Conservation (phyloP, 495 filamentous ascomycete species). For the Aspergillus diversus region DNA sequence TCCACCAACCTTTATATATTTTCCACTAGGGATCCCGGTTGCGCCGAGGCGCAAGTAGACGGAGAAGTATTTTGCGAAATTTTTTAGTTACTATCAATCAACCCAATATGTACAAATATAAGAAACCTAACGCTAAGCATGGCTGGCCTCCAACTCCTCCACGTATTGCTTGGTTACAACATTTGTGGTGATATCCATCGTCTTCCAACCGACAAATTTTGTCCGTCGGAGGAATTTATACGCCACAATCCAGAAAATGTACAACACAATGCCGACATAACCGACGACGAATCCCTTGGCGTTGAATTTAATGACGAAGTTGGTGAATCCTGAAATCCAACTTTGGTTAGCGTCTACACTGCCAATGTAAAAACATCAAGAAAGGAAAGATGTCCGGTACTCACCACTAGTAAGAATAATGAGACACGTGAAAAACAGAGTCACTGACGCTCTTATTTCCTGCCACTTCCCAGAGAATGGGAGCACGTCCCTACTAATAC, state of each 20-base stretch:
- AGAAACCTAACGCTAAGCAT: neutral
- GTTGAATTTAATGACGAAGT: slow-evolving; percentile 10
- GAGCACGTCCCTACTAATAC: neutral
- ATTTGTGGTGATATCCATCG: neutral
- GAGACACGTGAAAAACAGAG: slow-evolving; percentile 12
- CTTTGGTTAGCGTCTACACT: neutral
- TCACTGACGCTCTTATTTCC: neutral
- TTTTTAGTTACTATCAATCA: too few species aligned
- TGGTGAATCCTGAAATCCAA: neutral
- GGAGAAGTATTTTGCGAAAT: too few species aligned
- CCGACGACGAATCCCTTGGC: slow-evolving; percentile 2
- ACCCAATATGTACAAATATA: too few species aligned
- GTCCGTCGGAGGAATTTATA: neutral
- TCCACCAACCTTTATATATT: too few species aligned
- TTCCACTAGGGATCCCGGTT: too few species aligned
- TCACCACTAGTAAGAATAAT: slow-evolving; percentile 14
- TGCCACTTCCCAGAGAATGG: slow-evolving; percentile 8
- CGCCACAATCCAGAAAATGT: slow-evolving; percentile 6
- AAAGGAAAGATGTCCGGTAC: neutral
- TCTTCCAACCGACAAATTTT: neutral
- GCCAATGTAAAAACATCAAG: neutral
- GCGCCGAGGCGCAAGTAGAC: too few species aligned
- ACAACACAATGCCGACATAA: slow-evolving; percentile 15
- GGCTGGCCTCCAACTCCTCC: neutral
- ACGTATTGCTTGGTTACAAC: neutral